Base-by-base conservation (phyloP, 2,329 filamentous ascomycete species). In the Chrysosporium queenslandicum region DNA sequence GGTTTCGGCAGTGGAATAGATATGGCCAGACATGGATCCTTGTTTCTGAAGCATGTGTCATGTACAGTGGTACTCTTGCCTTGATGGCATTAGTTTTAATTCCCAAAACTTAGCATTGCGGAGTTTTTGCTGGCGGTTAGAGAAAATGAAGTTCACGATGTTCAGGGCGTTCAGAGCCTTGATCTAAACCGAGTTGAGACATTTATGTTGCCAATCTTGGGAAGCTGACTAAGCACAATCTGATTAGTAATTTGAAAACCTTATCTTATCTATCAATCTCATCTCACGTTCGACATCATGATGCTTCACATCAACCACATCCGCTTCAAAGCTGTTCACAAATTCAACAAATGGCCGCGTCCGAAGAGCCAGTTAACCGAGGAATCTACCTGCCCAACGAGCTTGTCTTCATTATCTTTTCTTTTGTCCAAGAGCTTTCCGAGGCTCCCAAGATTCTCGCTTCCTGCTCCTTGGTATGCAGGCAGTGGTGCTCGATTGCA, bases 401-500 rank as follows among this genome's bases (percentile, higher is more conserved):
- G 61, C 67, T 81, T 23, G 56, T 81, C 42, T 63, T 77, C 18
- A 66, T 75, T 23, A 74, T 81, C 50, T 59, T 79, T 29, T 63
- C 64, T 41, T 71, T 71, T 56, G 56, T 78, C 43, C 63, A 65
- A n/a, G 59, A 54, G 5, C 59, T 63, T 46, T 56, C 62, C 14
- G 46, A 58, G 62, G 37, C 66, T 70, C 2, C 82, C 62, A 46
- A 56, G 6, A 68, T 69, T 1, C 66, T 83, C 14, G 68, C 73
- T 50, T 69, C 71, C 2, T 78, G 77, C 61, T 78, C 76, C 58
- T 66, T 77, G 6, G 66, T 78, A 4, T 77, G 70, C 2, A 73
- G 69, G 27, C 74, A 79, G 56, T 83, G 79, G 79, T 80, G 82
- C 60, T 67, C 71, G 3, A 71, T 73, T 11, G 72, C 74, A 0